Percentiles rank a stretch among this genome's conserved stretches.
Conservation (phyloP, 202 grass and related monocot genomes). For the Tripidium arundinaceum region DNA sequence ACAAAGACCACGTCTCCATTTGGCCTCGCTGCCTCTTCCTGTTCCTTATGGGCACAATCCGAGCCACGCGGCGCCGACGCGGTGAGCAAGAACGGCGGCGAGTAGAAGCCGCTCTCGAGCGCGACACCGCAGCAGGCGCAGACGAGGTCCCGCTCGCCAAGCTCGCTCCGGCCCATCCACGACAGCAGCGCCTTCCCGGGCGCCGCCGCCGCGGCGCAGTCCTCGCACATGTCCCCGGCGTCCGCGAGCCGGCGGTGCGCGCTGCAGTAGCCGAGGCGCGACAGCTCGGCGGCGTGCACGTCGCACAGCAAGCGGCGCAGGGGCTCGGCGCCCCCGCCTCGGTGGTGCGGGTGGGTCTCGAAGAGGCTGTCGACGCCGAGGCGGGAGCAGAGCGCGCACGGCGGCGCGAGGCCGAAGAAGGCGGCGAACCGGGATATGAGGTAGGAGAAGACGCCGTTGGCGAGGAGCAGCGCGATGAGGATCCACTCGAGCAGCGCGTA, state of each 20-base stretch:
- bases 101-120: conserved; percentile 88
- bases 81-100: conserved; percentile 61
- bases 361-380: conserved; percentile 93
- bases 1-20: conserved; percentile 38
- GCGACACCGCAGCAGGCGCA: conserved; percentile 80
- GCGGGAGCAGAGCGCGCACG: conserved; percentile 80
- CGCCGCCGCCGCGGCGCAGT: conserved; percentile 52
- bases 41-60: conserved; percentile 27
- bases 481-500: conserved; percentile 93
- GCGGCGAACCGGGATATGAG: conserved; percentile 76
- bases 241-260: conserved; percentile 60
- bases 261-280: conserved; percentile 73
- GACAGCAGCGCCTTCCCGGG: conserved; percentile 55
- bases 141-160: conserved; percentile 76
- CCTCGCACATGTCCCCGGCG: conserved; percentile 87
- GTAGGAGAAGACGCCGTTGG: conserved; percentile 88
- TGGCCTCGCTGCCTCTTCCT: neutral
- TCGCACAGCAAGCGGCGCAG: conserved; percentile 63
- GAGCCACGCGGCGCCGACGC: conserved; percentile 3
- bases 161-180: conserved; percentile 87
- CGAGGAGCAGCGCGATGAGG: conserved; percentile 84
- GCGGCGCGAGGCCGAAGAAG: conserved; percentile 71
- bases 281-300: conserved; percentile 66
- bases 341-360: conserved; percentile 13
- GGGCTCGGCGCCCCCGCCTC: conserved; percentile 6